phyloP scores from a whole-genome alignment of 768 basidiomycete genomes.

The Naganishia onofrii region DNA sequence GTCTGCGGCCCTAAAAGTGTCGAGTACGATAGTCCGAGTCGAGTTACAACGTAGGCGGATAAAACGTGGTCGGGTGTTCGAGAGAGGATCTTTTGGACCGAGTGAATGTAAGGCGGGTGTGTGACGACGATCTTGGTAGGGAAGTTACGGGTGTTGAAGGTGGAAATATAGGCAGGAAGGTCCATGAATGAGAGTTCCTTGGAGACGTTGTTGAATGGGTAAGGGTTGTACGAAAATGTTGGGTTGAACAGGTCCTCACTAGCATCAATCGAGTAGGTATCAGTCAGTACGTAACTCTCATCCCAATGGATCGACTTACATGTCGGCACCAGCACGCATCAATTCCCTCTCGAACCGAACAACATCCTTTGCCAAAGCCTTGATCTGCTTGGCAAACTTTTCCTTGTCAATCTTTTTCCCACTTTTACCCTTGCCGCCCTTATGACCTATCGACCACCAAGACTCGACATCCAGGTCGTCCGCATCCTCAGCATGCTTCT shows the following conservation, averaged over 20 bases:
- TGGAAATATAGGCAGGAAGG: conserved; percentile 79
- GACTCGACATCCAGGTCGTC: conserved; percentile 3
- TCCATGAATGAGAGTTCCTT: conserved; percentile 70
- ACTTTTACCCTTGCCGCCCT: conserved; percentile 7
- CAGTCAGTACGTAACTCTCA: too few species aligned
- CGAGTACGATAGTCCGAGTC: conserved; percentile 67
- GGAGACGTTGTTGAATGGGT: conserved; percentile 67
- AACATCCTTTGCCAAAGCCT: conserved; percentile 67
- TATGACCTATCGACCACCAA: background rate
- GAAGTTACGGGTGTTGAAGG: conserved; percentile 74
- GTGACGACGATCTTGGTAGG: conserved; percentile 71
- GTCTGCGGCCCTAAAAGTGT: conserved; percentile 67
- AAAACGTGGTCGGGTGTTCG: conserved; percentile 67
- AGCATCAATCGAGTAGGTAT: too few species aligned
- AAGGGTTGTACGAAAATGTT: conserved; percentile 82
- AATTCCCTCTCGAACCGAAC: conserved; percentile 74
- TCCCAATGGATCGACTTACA: too few species aligned
- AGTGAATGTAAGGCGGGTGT: conserved; percentile 70
- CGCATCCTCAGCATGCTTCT: conserved; percentile 9
- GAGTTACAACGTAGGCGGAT: conserved; percentile 82
- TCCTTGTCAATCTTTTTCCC: conserved; percentile 42
- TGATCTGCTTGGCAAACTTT: conserved; percentile 61
- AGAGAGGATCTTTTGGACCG: conserved; percentile 68
- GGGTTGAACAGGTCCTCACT: conserved; percentile 71
- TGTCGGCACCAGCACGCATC: conserved; percentile 74